Evolutionary conservation across 2,329 filamentous ascomycete genomes (phyloP).

Genomic region (Cladophialophora psammophila): DNA sequence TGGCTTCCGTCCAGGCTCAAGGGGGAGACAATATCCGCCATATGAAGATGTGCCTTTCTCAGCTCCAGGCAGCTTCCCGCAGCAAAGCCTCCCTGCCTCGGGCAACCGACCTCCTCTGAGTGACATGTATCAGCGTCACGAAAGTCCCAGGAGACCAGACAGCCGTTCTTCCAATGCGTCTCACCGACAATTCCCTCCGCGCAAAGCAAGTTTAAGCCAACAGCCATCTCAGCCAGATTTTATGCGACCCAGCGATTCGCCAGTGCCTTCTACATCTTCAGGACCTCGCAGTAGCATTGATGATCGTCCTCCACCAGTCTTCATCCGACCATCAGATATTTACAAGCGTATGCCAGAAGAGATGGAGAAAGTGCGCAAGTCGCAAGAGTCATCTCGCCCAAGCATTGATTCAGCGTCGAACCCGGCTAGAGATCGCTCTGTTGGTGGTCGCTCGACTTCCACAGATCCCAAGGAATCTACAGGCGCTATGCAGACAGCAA

Average conservation of each 20-base stretch:
- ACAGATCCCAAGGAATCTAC: constrained; percentile 31
- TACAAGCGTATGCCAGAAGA: constrained; percentile 76
- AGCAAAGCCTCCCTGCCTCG: constrained; percentile 28
- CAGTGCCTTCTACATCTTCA: constrained; percentile 7
- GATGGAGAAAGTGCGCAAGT: constrained; percentile 62
- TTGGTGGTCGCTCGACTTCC: constrained; percentile 41
- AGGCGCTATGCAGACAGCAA: neutral
- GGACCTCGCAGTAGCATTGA: constrained; percentile 14
- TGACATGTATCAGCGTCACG: constrained; percentile 32
- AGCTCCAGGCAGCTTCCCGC: constrained; percentile 29
- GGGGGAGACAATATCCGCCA: constrained; percentile 34
- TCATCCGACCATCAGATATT: constrained; percentile 78
- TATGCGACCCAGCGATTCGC: constrained; percentile 12
- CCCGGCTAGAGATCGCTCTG: constrained; percentile 23
- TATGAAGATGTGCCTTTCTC: constrained; percentile 32
- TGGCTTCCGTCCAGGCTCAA: constrained; percentile 39
- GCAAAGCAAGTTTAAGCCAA: constrained; percentile 68
- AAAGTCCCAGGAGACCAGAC: constrained; percentile 39
- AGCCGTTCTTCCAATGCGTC: constrained; percentile 37
- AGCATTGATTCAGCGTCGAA: constrained; percentile 57
- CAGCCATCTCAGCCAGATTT: constrained; percentile 38
- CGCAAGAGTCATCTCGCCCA: constrained; percentile 64
- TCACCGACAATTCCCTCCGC: constrained; percentile 60
- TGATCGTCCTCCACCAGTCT: constrained; percentile 43
- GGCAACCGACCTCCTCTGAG: constrained; percentile 39